Evolutionary conservation across 31 red algal genomes (phyloP).

Genomic region (Bonnemaisonia californica): DNA sequence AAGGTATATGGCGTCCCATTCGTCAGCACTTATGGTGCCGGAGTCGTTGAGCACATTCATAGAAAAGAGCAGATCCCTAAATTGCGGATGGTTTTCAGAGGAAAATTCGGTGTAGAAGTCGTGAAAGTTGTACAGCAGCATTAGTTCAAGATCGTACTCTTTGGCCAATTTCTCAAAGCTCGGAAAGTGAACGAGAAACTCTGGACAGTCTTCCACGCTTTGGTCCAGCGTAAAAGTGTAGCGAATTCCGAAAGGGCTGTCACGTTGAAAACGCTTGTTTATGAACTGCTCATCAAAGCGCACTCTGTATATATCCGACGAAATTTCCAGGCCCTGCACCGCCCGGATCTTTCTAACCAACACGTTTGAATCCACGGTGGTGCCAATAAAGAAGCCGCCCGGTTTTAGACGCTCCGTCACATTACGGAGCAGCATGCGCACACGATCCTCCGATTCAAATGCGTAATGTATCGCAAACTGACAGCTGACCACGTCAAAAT

Average conservation of each 20-base stretch:
- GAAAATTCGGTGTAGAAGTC: slow-evolving; percentile 72
- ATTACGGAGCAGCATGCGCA: slow-evolving; percentile 79
- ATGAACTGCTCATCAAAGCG: slow-evolving; percentile 58
- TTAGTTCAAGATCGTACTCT: slow-evolving; percentile 83
- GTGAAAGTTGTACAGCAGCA: slow-evolving; percentile 86
- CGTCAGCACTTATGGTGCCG: slow-evolving; percentile 65
- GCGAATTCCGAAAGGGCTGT: slow-evolving; percentile 79
- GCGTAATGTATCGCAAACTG: slow-evolving; percentile 98
- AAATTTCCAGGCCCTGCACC: slow-evolving; percentile 49
- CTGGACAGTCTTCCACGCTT: slow-evolving; percentile 85
- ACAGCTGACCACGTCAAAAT: slow-evolving; percentile 90
- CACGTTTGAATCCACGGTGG: slow-evolving; percentile 88
- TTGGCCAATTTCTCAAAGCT: slow-evolving; percentile 61
- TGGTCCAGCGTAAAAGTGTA: slow-evolving; percentile 89
- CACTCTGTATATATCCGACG: slow-evolving; percentile 63
- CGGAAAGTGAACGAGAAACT: slow-evolving; percentile 89
- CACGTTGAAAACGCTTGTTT: slow-evolving; percentile 45
- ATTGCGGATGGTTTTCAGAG: slow-evolving; percentile 46
- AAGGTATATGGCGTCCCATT: slow-evolving; percentile 93
- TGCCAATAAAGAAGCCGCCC: slow-evolving; percentile 96
- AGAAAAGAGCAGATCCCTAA: slow-evolving; percentile 30
- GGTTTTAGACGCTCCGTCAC: slow-evolving; percentile 76
- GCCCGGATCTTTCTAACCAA: slow-evolving; percentile 87
- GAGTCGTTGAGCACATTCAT: slow-evolving; percentile 58
- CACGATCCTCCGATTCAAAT: slow-evolving; percentile 81